Conservation (phyloP, 768 basidiomycete species). For the Naganishia friedmannii region DNA sequence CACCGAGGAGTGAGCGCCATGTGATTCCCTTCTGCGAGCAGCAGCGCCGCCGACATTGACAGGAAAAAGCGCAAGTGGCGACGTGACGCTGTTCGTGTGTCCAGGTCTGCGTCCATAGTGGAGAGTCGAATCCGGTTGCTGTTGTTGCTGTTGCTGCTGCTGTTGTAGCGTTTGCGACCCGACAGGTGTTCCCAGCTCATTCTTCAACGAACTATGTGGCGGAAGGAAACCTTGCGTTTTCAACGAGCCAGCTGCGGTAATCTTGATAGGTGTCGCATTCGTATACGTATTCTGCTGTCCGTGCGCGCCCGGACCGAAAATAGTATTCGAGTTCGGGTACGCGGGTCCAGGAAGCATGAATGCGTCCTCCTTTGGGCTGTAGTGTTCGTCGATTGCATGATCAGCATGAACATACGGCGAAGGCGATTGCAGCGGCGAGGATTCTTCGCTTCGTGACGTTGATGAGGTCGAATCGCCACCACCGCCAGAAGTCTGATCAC, state of each 20-base stretch:
- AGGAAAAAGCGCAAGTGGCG: slow-evolving; percentile 47
- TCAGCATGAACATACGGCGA: slow-evolving; percentile 20
- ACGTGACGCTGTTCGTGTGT: slow-evolving; percentile 45
- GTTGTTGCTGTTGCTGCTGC: slow-evolving; percentile 22
- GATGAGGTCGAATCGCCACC: slow-evolving; percentile 30
- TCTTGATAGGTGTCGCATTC: slow-evolving; percentile 46
- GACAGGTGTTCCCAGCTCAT: slow-evolving; percentile 21
- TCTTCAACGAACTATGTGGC: slow-evolving; percentile 5
- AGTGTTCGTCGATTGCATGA: slow-evolving; percentile 16
- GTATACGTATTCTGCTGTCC: slow-evolving; percentile 22
- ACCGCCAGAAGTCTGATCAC: slow-evolving; percentile 7
- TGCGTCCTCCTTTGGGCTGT: slow-evolving; percentile 37
- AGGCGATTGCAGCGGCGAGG: slow-evolving; percentile 27
- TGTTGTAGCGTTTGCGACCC: slow-evolving; percentile 25
- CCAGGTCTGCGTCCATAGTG: slow-evolving; percentile 49
- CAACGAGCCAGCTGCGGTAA: slow-evolving; percentile 34
- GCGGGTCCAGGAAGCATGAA: slow-evolving; percentile 49
- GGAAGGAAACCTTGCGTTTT: slow-evolving; percentile 17
- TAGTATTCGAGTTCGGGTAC: slow-evolving; percentile 35
- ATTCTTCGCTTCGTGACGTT: slow-evolving; percentile 29
- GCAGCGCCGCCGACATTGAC: slow-evolving; percentile 7
- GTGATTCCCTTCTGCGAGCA: slow-evolving; percentile 14
- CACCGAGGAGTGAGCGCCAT: background rate
- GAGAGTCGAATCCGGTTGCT: slow-evolving; percentile 44
- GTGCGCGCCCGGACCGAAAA: background rate